These are phyloP conservation scores for Pestalotiopsis sp. DNA, from an alignment of 2,329 filamentous ascomycete species.

Conservation along the genomic window DNA sequence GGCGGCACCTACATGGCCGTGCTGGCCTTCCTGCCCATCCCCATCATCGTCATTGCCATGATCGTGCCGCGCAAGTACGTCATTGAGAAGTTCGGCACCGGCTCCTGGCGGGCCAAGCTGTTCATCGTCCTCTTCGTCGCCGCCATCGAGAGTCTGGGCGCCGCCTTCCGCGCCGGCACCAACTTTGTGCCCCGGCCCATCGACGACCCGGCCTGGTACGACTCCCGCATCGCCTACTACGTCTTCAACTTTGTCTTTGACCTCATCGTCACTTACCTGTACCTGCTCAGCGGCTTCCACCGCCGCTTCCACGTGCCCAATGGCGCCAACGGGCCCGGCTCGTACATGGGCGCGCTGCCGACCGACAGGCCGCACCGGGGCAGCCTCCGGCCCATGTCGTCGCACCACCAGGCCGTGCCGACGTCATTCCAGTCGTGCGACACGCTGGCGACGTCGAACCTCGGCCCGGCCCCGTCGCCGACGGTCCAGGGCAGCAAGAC, in stretches of 20 bases:
- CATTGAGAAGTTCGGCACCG: constrained; percentile 55
- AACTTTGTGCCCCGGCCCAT: constrained; percentile 43
- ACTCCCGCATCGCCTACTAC: constrained; percentile 63
- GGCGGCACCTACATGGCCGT: constrained; percentile 31
- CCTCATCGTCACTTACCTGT: constrained; percentile 25
- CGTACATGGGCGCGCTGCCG: constrained; percentile 37
- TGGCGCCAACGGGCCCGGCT: constrained; percentile 43
- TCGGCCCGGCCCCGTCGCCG: neutral
- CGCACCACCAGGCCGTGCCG: neutral
- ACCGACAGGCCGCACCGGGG: neutral
- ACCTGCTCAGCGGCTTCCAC: constrained; percentile 28
- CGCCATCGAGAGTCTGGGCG: constrained; percentile 55
- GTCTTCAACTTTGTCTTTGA: constrained; percentile 66
- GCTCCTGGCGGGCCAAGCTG: constrained; percentile 55
- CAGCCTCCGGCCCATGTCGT: neutral
- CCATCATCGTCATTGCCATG: constrained; percentile 3
- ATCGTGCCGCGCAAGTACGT: constrained; percentile 30
- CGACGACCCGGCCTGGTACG: constrained; percentile 55
- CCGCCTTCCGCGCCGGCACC: constrained; percentile 57
- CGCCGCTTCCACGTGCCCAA: constrained; percentile 31
- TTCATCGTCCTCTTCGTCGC: constrained; percentile 50
- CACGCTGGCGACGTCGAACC: neutral
- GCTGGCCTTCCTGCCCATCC: constrained; percentile 37
- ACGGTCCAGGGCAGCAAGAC: neutral
- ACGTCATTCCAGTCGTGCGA: neutral